These are phyloP conservation scores for Fusarium sambucinum DNA, from an alignment of 2,329 filamentous ascomycete species.

Conservation along the genomic window DNA sequence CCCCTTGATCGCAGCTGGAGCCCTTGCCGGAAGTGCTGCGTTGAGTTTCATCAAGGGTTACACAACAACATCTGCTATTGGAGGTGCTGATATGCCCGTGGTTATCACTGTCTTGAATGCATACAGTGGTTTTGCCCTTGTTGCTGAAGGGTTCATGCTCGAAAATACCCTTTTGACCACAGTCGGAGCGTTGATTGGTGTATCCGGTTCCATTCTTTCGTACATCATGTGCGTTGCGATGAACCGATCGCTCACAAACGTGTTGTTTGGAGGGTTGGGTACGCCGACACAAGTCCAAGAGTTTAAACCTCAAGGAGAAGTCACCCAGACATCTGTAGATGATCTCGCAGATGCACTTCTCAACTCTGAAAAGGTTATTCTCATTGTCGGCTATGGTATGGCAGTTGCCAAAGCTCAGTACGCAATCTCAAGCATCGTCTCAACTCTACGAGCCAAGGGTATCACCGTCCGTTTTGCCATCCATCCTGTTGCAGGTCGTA, in stretches of 20 bases:
- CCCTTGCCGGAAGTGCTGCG: conserved; percentile 79
- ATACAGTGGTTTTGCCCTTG: conserved; percentile 89
- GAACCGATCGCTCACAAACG: conserved; percentile 91
- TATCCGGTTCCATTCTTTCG: conserved; percentile 88
- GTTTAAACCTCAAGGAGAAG: conserved; percentile 82
- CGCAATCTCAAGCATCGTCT: conserved; percentile 85
- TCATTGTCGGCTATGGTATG: conserved; percentile 94
- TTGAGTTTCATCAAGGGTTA: conserved; percentile 88
- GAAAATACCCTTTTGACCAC: conserved; percentile 87
- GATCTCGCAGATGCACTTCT: conserved; percentile 82
- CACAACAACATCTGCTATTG: conserved; percentile 88
- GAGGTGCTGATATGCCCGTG: conserved; percentile 94
- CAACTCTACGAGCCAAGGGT: conserved; percentile 77
- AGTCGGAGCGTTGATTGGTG: conserved; percentile 87
- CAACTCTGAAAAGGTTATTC: conserved; percentile 86
- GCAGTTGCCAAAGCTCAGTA: conserved; percentile 95
- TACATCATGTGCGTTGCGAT: conserved; percentile 91
- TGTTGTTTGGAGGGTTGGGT: conserved; percentile 85
- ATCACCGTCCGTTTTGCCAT: conserved; percentile 90
- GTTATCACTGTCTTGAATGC: conserved; percentile 92
- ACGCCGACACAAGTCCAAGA: conserved; percentile 69
- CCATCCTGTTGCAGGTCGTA: conserved; percentile 88
- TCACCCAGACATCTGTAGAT: conserved; percentile 82
- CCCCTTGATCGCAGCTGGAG: conserved; percentile 81
- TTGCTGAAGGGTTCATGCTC: conserved; percentile 92